Conservation (phyloP, 2,329 filamentous ascomycete genomes). For the Fusarium ambrosium region DNA sequence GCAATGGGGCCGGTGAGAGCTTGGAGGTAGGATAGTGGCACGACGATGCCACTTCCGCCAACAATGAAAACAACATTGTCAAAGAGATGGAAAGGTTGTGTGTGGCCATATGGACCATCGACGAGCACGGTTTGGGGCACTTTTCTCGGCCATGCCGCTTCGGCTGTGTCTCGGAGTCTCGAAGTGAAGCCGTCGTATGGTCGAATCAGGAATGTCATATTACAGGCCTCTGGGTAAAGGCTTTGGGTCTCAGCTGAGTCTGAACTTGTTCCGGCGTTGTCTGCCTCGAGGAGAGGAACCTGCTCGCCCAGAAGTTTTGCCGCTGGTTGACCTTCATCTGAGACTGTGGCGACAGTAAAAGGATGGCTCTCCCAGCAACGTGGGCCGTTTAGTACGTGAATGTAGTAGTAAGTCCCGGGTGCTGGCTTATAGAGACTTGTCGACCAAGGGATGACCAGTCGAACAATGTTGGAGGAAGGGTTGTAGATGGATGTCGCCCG, state of each 20-base stretch:
- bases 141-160: slow-evolving; percentile 40
- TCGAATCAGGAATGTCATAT: slow-evolving; percentile 60
- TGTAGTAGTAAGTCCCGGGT: slow-evolving; percentile 61
- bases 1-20: slow-evolving; percentile 38
- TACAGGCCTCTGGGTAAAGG: slow-evolving; percentile 6
- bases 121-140: slow-evolving; percentile 54
- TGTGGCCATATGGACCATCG: slow-evolving; percentile 62
- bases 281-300: slow-evolving; percentile 49
- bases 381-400: slow-evolving; percentile 57
- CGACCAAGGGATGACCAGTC: slow-evolving; percentile 55
- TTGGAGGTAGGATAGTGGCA: slow-evolving; percentile 56
- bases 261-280: neutral
- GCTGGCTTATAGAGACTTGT: slow-evolving; percentile 51
- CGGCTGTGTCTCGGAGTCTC: slow-evolving; percentile 52
- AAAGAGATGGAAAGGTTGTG: slow-evolving; percentile 54
- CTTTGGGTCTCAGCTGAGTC: neutral
- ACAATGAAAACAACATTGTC: slow-evolving; percentile 58
- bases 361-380: slow-evolving; percentile 65
- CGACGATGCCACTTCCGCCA: slow-evolving; percentile 61
- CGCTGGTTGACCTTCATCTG: slow-evolving; percentile 21
- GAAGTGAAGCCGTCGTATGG: slow-evolving; percentile 61
- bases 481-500: slow-evolving; percentile 53
- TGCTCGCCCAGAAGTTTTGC: slow-evolving; percentile 49
- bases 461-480: slow-evolving; percentile 57
- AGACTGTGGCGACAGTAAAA: slow-evolving; percentile 59